Evolutionary conservation across 805 yeast genomes (phyloP).

Genomic region (Schizosaccharomyces octosporus): DNA sequence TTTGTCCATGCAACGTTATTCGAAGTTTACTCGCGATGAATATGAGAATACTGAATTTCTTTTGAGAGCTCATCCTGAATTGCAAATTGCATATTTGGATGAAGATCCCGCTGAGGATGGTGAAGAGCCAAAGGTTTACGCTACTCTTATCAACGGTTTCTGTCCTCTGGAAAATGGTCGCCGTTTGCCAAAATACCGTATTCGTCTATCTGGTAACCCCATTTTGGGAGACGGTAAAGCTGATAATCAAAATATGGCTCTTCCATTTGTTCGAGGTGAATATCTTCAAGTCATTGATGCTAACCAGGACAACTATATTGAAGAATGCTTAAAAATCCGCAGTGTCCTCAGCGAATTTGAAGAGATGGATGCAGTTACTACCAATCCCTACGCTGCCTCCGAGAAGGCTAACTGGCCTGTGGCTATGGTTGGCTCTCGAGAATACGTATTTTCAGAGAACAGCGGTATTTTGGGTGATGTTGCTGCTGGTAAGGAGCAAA

Average conservation of each 20-base stretch:
- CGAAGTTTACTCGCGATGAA: slow-evolving; percentile 40
- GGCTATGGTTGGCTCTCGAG: slow-evolving; percentile 87
- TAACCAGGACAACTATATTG: slow-evolving; percentile 83
- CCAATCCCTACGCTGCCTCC: slow-evolving; percentile 40
- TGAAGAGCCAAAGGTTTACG: slow-evolving; percentile 27
- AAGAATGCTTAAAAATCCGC: slow-evolving; percentile 78
- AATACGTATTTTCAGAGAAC: slow-evolving; percentile 78
- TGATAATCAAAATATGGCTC: slow-evolving; percentile 76
- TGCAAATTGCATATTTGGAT: slow-evolving; percentile 68
- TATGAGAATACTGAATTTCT: slow-evolving; percentile 40
- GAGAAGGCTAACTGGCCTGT: slow-evolving; percentile 28
- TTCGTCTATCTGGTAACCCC: slow-evolving; percentile 79
- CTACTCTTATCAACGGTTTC: slow-evolving; percentile 43
- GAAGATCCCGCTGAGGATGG: slow-evolving; percentile 45
- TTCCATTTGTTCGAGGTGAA: slow-evolving; percentile 78
- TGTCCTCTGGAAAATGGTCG: slow-evolving; percentile 32
- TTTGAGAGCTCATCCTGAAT: slow-evolving; percentile 46
- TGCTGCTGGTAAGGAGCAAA: slow-evolving; percentile 93
- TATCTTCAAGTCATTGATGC: slow-evolving; percentile 89
- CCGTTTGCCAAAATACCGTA: slow-evolving; percentile 34
- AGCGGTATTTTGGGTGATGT: slow-evolving; percentile 84
- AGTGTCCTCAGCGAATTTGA: slow-evolving; percentile 78
- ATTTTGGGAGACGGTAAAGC: slow-evolving; percentile 91
- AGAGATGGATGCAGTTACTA: slow-evolving; percentile 32
- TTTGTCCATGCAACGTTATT: slow-evolving; percentile 69